A percentile compares a stretch with the other conserved stretches of the same genome.
Evolutionary conservation across 2,329 filamentous ascomycete genomes (phyloP).

Genomic region (Apiospora marii): DNA sequence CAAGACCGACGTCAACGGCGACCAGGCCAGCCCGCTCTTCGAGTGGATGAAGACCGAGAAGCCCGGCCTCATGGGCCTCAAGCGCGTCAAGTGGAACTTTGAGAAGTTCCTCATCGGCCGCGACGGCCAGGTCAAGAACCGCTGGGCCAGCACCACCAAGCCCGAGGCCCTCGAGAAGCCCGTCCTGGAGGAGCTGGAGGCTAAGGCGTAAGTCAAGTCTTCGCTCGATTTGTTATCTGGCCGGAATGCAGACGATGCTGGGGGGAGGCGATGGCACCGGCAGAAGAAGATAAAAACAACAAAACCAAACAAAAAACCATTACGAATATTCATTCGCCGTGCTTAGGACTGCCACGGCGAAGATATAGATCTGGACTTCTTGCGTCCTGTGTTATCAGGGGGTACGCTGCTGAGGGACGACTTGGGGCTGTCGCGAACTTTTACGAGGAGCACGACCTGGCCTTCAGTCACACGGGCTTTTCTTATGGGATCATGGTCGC

Average conservation of each 20-base stretch:
- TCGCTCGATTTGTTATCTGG: not conserved
- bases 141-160: constrained; percentile 90
- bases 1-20: constrained; percentile 95
- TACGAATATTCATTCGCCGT: not conserved
- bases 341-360: not conserved
- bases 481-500: not conserved
- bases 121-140: constrained; percentile 83
- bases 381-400: not conserved
- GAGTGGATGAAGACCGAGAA: constrained; percentile 78
- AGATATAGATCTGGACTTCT: not conserved
- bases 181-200: constrained; percentile 78
- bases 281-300: not conserved
- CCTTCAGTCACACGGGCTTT: not conserved
- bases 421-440: not conserved
- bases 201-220: constrained; percentile 48
- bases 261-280: not conserved
- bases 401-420: not conserved
- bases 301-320: too few relatives aligned
- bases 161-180: constrained; percentile 79
- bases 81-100: constrained; percentile 99
- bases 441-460: not conserved
- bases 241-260: not conserved
- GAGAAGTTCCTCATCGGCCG: constrained; percentile 94
- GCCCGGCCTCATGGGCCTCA: constrained; percentile 85
- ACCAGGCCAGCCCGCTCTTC: constrained; percentile 79